Conservation (phyloP, 345 rosid genomes). For the Capsella bursapastoris region DNA sequence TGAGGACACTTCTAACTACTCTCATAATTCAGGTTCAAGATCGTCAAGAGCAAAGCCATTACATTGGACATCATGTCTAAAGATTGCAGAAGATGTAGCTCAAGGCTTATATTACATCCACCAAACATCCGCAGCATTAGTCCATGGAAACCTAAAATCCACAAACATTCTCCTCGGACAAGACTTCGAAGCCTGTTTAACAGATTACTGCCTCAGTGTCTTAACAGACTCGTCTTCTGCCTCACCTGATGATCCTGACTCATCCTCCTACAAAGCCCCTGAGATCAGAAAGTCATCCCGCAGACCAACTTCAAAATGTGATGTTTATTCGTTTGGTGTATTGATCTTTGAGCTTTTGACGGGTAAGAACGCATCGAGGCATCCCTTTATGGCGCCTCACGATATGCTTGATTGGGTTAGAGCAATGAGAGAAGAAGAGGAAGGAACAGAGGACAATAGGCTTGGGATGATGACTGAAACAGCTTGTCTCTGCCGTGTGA, state of each 20-base stretch:
- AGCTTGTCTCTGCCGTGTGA: constrained; percentile 80
- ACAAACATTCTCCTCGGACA: constrained; percentile 84
- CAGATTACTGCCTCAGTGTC: constrained; percentile 77
- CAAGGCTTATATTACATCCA: constrained; percentile 90
- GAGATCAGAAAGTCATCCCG: constrained; percentile 74
- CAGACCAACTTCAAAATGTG: constrained; percentile 67
- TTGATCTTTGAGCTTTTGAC: constrained; percentile 83
- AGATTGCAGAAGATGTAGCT: constrained; percentile 97
- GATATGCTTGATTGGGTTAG: constrained; percentile 89
- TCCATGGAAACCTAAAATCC: constrained; percentile 89
- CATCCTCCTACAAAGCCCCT: constrained; percentile 71
- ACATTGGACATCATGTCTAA: constrained; percentile 96
- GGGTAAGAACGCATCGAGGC: constrained; percentile 77
- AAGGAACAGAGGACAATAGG: constrained; percentile 56
- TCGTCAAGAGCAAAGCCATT: constrained; percentile 84
- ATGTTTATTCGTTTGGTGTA: constrained; percentile 87
- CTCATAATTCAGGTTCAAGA: constrained; percentile 69
- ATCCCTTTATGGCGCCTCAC: constrained; percentile 73
- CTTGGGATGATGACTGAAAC: constrained; percentile 86
- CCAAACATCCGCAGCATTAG: constrained; percentile 75
- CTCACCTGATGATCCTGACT: constrained; percentile 67
- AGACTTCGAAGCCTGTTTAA: constrained; percentile 91
- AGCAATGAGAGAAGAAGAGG: constrained; percentile 66
- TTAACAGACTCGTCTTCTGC: constrained; percentile 62
- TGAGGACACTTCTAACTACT: constrained; percentile 1